A percentile compares a stretch with the other conserved stretches of the same genome.
Evolutionary conservation across 306 rosid species (phyloP).

Genomic region (Crataegus laevigata): DNA sequence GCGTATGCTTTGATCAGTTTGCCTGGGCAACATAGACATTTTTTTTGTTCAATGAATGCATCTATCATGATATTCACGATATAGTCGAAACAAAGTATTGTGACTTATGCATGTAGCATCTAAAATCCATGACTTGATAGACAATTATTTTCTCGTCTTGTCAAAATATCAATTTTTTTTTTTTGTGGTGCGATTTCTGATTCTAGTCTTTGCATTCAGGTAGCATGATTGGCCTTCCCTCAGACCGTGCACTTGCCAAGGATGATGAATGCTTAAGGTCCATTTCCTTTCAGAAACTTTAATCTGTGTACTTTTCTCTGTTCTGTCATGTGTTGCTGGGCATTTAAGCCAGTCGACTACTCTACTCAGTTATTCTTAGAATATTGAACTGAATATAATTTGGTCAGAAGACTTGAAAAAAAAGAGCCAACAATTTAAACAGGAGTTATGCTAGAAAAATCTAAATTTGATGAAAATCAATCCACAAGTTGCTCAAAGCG

Average conservation of each 20-base stretch:
- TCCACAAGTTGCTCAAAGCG: neutral
- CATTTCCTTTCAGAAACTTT: conserved; percentile 18
- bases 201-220: conserved; percentile 37
- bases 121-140: neutral
- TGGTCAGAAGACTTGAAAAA: neutral
- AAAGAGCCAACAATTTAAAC: neutral
- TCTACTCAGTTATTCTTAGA: neutral
- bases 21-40: neutral
- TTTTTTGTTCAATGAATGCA: neutral
- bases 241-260: conserved; percentile 80
- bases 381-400: neutral
- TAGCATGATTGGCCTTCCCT: conserved; percentile 91
- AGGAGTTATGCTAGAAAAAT: neutral
- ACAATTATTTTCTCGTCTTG: neutral
- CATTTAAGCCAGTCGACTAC: neutral
- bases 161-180: neutral
- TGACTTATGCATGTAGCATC: neutral
- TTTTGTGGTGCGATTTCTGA: neutral
- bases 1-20: neutral
- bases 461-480: neutral
- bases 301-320: conserved; percentile 7
- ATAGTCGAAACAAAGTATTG: neutral
- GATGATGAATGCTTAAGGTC: conserved; percentile 92
- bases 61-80: neutral
- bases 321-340: neutral